These are phyloP conservation scores for Coemansia umbellata DNA, from an alignment of 192 early-diverging fungal species.

Conservation along the genomic window DNA sequence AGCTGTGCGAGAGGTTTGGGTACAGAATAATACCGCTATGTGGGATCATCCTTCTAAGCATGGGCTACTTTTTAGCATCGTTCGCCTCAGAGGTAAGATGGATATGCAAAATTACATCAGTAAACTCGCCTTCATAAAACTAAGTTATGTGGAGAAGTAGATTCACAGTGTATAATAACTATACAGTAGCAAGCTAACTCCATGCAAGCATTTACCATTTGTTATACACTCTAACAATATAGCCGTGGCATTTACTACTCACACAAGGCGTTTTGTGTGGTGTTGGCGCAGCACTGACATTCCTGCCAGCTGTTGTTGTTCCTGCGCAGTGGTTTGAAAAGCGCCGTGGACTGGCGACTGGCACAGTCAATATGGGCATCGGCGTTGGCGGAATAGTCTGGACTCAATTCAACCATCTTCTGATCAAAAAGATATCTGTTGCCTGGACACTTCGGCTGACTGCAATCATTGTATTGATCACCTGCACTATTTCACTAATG, in stretches of 20 bases:
- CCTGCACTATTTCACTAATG: slow-evolving; percentile 24
- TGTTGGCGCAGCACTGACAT: slow-evolving; percentile 48
- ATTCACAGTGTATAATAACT: too few species aligned
- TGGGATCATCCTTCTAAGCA: slow-evolving; percentile 32
- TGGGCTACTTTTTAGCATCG: slow-evolving; percentile 48
- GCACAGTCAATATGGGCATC: slow-evolving; percentile 58
- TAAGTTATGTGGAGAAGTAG: too few species aligned
- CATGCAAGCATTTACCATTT: too few species aligned
- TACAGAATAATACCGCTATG: slow-evolving; percentile 35
- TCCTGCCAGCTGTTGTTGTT: slow-evolving; percentile 45
- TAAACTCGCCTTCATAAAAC: too few species aligned
- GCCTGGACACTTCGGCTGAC: slow-evolving; percentile 62
- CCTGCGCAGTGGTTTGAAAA: slow-evolving; percentile 59
- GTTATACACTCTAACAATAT: slow-evolving; percentile 4
- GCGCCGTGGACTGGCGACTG: slow-evolving; percentile 55
- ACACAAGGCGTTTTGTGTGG: slow-evolving; percentile 60
- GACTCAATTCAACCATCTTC: slow-evolving; percentile 54
- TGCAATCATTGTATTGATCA: slow-evolving; percentile 40
- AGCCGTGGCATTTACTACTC: slow-evolving; percentile 61
- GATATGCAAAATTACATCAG: too few species aligned
- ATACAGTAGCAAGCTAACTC: too few species aligned
- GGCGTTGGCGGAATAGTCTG: slow-evolving; percentile 71
- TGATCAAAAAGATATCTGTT: slow-evolving; percentile 55
- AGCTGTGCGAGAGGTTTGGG: slow-evolving; percentile 44
- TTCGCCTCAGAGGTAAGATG: slow-evolving; percentile 48